A percentile compares a stretch with the other conserved stretches of the same genome.
Evolutionary conservation across 805 yeast species (phyloP).

Genomic region (Candida coleopterorum): DNA sequence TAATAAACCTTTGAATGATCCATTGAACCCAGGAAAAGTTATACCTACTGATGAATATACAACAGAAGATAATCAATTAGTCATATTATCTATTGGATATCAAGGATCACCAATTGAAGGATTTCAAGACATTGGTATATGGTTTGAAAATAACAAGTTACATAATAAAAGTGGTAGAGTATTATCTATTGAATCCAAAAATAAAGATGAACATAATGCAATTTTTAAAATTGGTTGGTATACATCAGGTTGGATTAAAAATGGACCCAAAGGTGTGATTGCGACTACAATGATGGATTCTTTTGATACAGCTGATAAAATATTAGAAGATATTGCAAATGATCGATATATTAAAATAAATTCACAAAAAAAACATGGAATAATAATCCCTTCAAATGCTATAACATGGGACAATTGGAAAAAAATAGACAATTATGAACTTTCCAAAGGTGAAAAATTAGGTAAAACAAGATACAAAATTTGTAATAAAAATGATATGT

Average conservation of each 20-base stretch:
- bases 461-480: conserved; percentile 62
- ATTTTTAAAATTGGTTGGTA: conserved; percentile 50
- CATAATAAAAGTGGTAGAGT: conserved; percentile 34
- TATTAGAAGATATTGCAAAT: conserved; percentile 51
- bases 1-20: conserved; percentile 41
- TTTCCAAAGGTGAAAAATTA: conserved; percentile 37
- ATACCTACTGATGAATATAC: conserved; percentile 30
- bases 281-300: conserved; percentile 88
- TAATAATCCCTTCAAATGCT: conserved; percentile 13
- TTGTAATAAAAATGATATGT: conserved; percentile 44
- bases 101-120: conserved; percentile 62
- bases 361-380: conserved; percentile 11
- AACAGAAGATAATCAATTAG: conserved; percentile 51
- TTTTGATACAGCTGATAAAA: conserved; percentile 62
- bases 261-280: conserved; percentile 85
- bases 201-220: conserved; percentile 14
- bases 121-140: conserved; percentile 37
- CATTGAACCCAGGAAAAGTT: conserved; percentile 28
- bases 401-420: conserved; percentile 69
- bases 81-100: conserved; percentile 82
- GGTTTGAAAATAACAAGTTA: conserved; percentile 26
- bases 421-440: conserved; percentile 51
- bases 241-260: conserved; percentile 86
- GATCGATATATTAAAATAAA: conserved; percentile 22
- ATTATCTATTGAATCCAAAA: conserved; percentile 12